phyloP scores from a whole-genome alignment of 1,139 yeast species.

The Zygosaccharomyces sapae region DNA sequence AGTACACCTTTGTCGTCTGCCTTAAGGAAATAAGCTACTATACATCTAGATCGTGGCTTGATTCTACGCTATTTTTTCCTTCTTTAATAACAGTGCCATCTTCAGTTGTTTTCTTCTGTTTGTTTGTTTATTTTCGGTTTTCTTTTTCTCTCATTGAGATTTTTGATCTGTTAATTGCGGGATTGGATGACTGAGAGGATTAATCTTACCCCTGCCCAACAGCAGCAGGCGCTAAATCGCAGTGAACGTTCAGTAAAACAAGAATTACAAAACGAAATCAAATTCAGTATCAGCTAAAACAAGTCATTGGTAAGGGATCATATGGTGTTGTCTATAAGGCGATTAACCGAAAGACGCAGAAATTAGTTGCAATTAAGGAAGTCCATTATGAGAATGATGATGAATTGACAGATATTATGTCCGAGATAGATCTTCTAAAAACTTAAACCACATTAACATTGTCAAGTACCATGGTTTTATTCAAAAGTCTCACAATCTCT shows the following conservation, averaged over 20 bases:
- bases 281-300: conserved; percentile 55
- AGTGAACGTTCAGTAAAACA: conserved; percentile 2
- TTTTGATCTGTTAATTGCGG: background rate
- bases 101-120: no score
- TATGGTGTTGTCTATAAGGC: conserved; percentile 73
- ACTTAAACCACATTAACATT: conserved; percentile 76
- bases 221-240: conserved; percentile 7
- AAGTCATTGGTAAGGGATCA: conserved; percentile 72
- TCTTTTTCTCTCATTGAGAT: no score
- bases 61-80: no score
- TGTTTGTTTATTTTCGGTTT: no score
- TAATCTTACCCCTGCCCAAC: conserved; percentile 26
- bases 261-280: conserved; percentile 38
- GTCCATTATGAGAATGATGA: conserved; percentile 56
- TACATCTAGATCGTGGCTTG: background rate
- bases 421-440: conserved; percentile 85
- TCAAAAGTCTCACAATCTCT: conserved; percentile 59
- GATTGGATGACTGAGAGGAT: conserved; percentile 19
- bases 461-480: conserved; percentile 89
- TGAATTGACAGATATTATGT: conserved; percentile 56
- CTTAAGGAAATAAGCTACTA: background rate
- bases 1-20: background rate
- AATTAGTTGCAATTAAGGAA: conserved; percentile 81
- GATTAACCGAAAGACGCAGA: conserved; percentile 57
- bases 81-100: no score